Evolutionary conservation across 2,329 filamentous ascomycete genomes (phyloP).

Genomic region (Teratosphaeria destructans): DNA sequence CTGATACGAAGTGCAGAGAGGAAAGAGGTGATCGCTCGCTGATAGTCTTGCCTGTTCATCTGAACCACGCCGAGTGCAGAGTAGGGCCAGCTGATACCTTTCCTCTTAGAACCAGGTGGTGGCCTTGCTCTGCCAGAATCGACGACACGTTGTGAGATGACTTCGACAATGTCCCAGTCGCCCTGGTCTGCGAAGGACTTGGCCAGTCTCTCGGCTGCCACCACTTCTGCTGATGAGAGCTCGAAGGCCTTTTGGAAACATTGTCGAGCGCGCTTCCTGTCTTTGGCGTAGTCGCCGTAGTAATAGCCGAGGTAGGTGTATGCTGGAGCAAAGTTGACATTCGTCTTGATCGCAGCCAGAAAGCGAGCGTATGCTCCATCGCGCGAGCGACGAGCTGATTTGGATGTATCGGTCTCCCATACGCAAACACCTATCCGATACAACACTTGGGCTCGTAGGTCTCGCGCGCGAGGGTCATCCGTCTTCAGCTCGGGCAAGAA

Average conservation of each 20-base stretch:
- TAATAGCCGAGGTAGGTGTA: slow-evolving; percentile 87
- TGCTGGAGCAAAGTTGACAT: slow-evolving; percentile 77
- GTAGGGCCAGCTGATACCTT: slow-evolving; percentile 91
- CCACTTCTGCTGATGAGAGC: slow-evolving; percentile 73
- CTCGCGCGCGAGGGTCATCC: slow-evolving; percentile 49
- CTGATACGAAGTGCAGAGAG: slow-evolving; percentile 76
- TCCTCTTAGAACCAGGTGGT: slow-evolving; percentile 83
- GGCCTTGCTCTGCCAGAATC: slow-evolving; percentile 90
- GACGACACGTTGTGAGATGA: slow-evolving; percentile 79
- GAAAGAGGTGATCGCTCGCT: slow-evolving; percentile 82
- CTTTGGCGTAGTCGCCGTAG: slow-evolving; percentile 82
- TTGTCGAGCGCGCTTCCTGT: slow-evolving; percentile 74
- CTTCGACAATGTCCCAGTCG: slow-evolving; percentile 94
- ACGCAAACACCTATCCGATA: slow-evolving; percentile 80
- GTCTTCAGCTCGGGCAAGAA: slow-evolving; percentile 57
- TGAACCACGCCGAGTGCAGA: slow-evolving; percentile 89
- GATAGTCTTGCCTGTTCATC: slow-evolving; percentile 85
- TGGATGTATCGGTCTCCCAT: slow-evolving; percentile 72
- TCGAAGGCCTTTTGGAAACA: slow-evolving; percentile 97
- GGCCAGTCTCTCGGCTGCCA: slow-evolving; percentile 79
- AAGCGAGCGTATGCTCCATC: slow-evolving; percentile 76
- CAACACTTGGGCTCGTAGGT: slow-evolving; percentile 73
- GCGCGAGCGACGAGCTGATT: slow-evolving; percentile 65
- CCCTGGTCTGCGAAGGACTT: slow-evolving; percentile 76
- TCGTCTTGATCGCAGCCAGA: slow-evolving; percentile 70